Base-by-base conservation (phyloP, 2,329 filamentous ascomycete species). In the Lasiodiplodia theobromae region DNA sequence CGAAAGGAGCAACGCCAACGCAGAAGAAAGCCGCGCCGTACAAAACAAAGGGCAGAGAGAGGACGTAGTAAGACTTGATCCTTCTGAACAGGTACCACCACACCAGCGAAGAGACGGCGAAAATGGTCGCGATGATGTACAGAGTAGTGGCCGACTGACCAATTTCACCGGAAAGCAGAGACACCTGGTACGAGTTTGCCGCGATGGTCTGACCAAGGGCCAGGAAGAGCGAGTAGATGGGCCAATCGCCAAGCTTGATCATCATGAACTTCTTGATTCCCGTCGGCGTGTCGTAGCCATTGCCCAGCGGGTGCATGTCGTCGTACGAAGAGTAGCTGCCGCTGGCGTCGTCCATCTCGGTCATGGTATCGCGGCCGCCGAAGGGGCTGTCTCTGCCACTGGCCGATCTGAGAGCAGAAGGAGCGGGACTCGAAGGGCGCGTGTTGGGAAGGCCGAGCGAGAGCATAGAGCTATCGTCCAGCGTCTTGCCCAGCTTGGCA, bases 1-100 rank as follows among this genome's bases (percentile, higher is more conserved):
- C 28, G 14, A 64, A 64, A 23, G 60, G 60, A 64, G 60, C 60
- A 23, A 64, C 25, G 12, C 60, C 60, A 25, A 91, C 83, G 12
- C 91, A 77, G 71, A 89, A 80, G 79, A 91, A 91, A 0, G 87
- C 88, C 2, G 86, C 73, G 14, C 87, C 87, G 72, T 90, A 91
- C 75, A 90, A 83, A 72, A 87, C 75, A 82, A 88, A 91, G 0
- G 89, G 88, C 2, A 86, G 73, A 1, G 86, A 86, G n/a, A 91
- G 80, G 12, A 85, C 82, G 68, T 86, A 86, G 25, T 87, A 82
- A 0, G 87, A 86, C 72, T 87, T 84, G 71, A 87, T 80, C 62
- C 81, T 82, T 49, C 88, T 86, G 81, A 52, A 64, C 38, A 47
- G 44, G 25, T 64, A 64, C 60, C 60, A 64, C 60, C 60, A 67